These are phyloP conservation scores for Aspergillus bridgeri DNA, from an alignment of 495 filamentous ascomycete genomes.

Conservation along the genomic window DNA sequence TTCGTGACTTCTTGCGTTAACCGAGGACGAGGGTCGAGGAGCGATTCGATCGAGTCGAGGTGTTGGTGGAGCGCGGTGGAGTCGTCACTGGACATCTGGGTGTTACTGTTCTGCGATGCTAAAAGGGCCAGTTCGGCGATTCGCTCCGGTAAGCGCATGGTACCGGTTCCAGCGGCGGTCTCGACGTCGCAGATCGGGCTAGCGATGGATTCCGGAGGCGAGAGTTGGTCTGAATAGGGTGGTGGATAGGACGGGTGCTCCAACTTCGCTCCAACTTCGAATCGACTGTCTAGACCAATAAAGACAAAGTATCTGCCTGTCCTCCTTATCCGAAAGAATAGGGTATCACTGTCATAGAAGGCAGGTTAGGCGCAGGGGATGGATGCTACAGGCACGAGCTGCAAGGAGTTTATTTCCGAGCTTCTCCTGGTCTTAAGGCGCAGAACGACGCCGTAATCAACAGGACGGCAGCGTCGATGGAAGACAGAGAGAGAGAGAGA, in stretches of 20 bases:
- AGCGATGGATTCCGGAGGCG: constrained; percentile 12
- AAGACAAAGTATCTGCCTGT: not conserved
- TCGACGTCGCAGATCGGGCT: constrained; percentile 5
- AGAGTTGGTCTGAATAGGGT: constrained; percentile 8
- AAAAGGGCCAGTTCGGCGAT: constrained; percentile 25
- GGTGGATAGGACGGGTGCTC: not conserved
- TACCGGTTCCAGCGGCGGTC: not conserved
- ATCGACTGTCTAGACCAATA: not conserved
- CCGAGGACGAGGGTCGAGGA: constrained; percentile 27
- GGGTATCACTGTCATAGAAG: not conserved
- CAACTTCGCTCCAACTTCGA: not conserved
- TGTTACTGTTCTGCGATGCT: constrained; percentile 14
- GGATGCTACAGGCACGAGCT: not conserved
- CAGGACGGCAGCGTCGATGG: not conserved
- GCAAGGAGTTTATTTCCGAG: not conserved
- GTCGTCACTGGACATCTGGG: constrained; percentile 14
- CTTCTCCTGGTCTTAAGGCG: not conserved
- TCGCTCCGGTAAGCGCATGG: constrained; percentile 20
- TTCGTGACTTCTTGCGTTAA: constrained; percentile 19
- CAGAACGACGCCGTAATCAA: not conserved
- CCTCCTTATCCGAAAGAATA: not conserved
- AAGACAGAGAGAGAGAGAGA: not conserved
- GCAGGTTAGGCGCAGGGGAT: not conserved
- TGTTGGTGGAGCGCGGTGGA: constrained; percentile 24
- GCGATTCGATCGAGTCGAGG: constrained; percentile 30